These are phyloP conservation scores for Sistotremastrum suecicum DNA, from an alignment of 768 basidiomycete genomes.

Conservation along the genomic window DNA sequence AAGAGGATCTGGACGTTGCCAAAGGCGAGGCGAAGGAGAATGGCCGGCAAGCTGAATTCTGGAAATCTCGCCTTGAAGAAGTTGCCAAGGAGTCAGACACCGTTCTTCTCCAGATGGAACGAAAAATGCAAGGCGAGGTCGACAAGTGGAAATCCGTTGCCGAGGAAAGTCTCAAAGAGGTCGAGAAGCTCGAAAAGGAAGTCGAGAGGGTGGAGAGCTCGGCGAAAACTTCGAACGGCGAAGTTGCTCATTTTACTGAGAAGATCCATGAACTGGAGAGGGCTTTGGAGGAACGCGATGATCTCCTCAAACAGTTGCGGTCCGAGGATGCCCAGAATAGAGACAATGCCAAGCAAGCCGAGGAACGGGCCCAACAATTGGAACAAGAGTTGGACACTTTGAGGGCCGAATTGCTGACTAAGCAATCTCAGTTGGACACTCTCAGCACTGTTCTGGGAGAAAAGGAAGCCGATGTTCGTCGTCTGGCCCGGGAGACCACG, in stretches of 20 bases:
- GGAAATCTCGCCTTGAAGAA: conserved; percentile 9
- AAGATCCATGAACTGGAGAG: too few species aligned
- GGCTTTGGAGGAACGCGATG: too few species aligned
- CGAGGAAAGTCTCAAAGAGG: conserved; percentile 31
- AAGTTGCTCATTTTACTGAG: too few species aligned
- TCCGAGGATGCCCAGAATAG: neutral
- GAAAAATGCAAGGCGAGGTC: conserved; percentile 27
- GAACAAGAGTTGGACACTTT: conserved; percentile 65
- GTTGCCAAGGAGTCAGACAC: conserved; percentile 13
- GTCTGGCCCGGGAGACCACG: conserved; percentile 1
- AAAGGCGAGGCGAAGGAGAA: conserved; percentile 6
- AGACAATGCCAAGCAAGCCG: conserved; percentile 10
- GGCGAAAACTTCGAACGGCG: too few species aligned
- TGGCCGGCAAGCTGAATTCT: conserved; percentile 10
- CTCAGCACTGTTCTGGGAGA: neutral
- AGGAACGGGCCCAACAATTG: conserved; percentile 49
- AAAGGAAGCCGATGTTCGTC: neutral
- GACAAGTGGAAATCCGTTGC: conserved; percentile 15
- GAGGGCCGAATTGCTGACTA: conserved; percentile 53
- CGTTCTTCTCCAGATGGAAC: conserved; percentile 22
- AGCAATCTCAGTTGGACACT: conserved; percentile 6
- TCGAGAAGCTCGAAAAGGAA: conserved; percentile 39
- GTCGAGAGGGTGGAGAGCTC: conserved; percentile 20
- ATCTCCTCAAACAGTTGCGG: too few species aligned
- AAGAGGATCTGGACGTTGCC: conserved; percentile 14